phyloP scores from a whole-genome alignment of 2,329 filamentous ascomycete genomes.

The Boeremia lycopersici region DNA sequence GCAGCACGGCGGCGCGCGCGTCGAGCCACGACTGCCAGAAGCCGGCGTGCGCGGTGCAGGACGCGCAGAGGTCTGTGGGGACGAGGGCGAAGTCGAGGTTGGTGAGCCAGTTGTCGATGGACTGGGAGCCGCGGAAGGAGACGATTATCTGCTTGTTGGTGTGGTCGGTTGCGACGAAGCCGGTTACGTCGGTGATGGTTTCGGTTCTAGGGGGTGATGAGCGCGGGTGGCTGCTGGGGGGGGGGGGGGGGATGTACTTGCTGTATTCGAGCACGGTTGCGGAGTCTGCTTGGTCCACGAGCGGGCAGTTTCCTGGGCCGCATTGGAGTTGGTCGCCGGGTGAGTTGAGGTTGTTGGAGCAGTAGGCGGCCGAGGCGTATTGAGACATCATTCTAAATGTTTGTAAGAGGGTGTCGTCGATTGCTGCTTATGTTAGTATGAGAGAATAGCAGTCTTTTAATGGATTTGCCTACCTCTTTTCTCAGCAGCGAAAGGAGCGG shows the following conservation, averaged over 20 bases:
- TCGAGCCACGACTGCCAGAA: constrained; percentile 66
- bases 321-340: constrained; percentile 52
- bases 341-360: constrained; percentile 53
- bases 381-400: constrained; percentile 46
- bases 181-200: constrained; percentile 51
- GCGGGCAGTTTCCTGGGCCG: constrained; percentile 54
- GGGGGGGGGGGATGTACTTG: constrained; percentile 11
- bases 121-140: constrained; percentile 63
- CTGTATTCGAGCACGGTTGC: constrained; percentile 53
- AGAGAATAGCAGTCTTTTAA: too few species aligned
- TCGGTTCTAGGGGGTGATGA: constrained; percentile 18
- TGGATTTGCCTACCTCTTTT: constrained; percentile 18
- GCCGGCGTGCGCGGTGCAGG: constrained; percentile 64
- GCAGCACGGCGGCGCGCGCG: constrained; percentile 52
- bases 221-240: background rate
- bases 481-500: constrained; percentile 23
- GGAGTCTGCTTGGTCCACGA: constrained; percentile 54
- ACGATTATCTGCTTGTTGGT: constrained; percentile 61
- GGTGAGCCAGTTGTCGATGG: constrained; percentile 66
- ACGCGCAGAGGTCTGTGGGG: constrained; percentile 50
- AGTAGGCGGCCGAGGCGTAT: constrained; percentile 62
- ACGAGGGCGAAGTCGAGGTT: constrained; percentile 56
- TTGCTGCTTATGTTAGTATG: constrained; percentile 15
- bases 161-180: constrained; percentile 54
- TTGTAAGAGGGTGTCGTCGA: constrained; percentile 26